Conservation (phyloP, 2,329 filamentous ascomycete species). For the Uncinocarpus reesii region DNA sequence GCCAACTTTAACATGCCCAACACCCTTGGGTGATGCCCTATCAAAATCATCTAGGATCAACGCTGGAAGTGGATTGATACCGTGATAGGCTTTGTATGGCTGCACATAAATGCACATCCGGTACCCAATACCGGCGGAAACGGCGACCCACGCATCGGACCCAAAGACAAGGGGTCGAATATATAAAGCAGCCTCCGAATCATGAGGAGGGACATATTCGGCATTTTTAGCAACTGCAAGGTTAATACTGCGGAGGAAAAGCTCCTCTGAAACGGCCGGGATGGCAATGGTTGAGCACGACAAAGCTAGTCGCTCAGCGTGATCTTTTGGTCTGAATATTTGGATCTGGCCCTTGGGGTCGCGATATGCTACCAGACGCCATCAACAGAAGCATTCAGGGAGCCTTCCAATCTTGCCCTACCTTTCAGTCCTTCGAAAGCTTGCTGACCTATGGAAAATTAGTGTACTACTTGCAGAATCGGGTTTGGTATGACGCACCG, state of each 20-base stretch:
- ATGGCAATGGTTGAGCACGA: slow-evolving; percentile 26
- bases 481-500: slow-evolving; percentile 2
- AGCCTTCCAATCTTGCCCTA: not conserved
- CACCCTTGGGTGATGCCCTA: slow-evolving; percentile 28
- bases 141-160: slow-evolving; percentile 20
- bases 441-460: slow-evolving; percentile 34
- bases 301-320: slow-evolving; percentile 24
- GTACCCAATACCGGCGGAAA: slow-evolving; percentile 22
- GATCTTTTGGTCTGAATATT: slow-evolving; percentile 26
- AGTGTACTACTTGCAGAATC: no score
- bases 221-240: slow-evolving; percentile 23
- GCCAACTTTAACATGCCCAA: slow-evolving; percentile 28
- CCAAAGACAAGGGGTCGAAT: slow-evolving; percentile 30
- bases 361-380: slow-evolving; percentile 20
- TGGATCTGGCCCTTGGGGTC: slow-evolving; percentile 21
- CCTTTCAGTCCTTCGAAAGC: slow-evolving; percentile 46
- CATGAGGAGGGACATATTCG: slow-evolving; percentile 23
- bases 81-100: slow-evolving; percentile 23
- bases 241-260: slow-evolving; percentile 23
- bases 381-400: not conserved
- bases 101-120: slow-evolving; percentile 27
- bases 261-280: slow-evolving; percentile 23
- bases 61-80: slow-evolving; percentile 21
- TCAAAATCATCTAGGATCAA: slow-evolving; percentile 30
- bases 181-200: slow-evolving; percentile 26